phyloP scores from a whole-genome alignment of 1,139 yeast species.

The Insectozyma bohioensis region DNA sequence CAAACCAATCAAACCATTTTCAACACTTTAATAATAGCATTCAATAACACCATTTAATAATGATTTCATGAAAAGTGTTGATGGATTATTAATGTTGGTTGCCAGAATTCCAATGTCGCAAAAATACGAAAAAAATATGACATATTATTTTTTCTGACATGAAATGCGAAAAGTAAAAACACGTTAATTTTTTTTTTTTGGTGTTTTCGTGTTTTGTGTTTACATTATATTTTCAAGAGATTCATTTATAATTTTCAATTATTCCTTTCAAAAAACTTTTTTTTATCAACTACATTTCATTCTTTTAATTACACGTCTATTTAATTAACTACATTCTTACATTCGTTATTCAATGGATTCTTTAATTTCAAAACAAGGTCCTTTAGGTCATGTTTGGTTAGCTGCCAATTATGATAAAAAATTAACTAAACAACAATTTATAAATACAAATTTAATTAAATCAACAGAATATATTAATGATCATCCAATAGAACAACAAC shows the following conservation, averaged over 20 bases:
- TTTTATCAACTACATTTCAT: neutral
- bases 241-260: neutral
- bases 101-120: no score
- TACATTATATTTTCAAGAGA: neutral
- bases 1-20: no score
- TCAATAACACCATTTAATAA: no score
- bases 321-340: slow-evolving; percentile 9
- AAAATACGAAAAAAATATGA: no score
- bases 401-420: slow-evolving; percentile 88
- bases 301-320: slow-evolving; percentile 1
- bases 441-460: slow-evolving; percentile 68
- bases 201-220: slow-evolving; percentile 5
- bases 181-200: slow-evolving; percentile 1
- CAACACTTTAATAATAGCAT: no score
- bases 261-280: neutral
- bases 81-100: no score
- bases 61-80: no score
- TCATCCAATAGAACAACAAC: slow-evolving; percentile 8
- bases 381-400: slow-evolving; percentile 88
- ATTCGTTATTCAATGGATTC: slow-evolving; percentile 8
- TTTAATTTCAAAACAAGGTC: slow-evolving; percentile 63
- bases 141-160: neutral
- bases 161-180: no score
- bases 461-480: slow-evolving; percentile 34
- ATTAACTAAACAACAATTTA: slow-evolving; percentile 71